Base-by-base conservation (phyloP, 805 yeast species). In the Wickerhamomyces alni region DNA sequence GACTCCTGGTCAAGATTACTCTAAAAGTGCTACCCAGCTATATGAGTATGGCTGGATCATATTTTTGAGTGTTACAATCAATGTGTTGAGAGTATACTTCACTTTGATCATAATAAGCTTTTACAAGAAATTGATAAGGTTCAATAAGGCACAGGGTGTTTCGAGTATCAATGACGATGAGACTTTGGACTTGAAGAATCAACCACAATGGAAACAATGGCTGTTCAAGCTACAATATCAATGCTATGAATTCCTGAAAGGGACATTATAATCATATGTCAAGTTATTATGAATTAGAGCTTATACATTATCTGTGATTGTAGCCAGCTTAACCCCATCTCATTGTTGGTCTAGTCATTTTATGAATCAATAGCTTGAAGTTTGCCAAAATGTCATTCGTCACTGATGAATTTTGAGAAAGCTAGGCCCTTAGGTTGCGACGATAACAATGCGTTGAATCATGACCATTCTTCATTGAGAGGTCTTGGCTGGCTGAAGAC, bases 21-120 rank as follows among this genome's bases (percentile, higher is more conserved):
- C 57, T n/a, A 51, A 56, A 36, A 77, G 87, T 30, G 91, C 91
- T 1, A 67, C 85, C 0, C 75, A 75, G 37, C 44, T 58, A 1
- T 70, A 71, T 45, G 82, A 84, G 54, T 67, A 80, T 45, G 74
- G 75, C 38, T 61, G 79, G 48, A 81, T 83, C 6, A 59, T 76
- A 11, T 47, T 74, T 10, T 61, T 77, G 9, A 74, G 80, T 0
- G 32, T 78, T 8, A 48, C 66, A 4, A 69, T 80, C 12, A 65
- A 74, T 3, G 61, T 60, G 1, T 42, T 70, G 13, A 70, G 89
- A 48, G 38, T 79, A 18, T 84, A 84, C 60, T 81, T 78, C 60
- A 74, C 77, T 30, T 59, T 76, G 44, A 67, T 81, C 11, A 52
- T 82, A 18, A 54, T 80, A 2, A 73, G 87, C 3, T 83, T 80